phyloP scores from a whole-genome alignment of 768 basidiomycete species.

The Obba rivulosa region DNA sequence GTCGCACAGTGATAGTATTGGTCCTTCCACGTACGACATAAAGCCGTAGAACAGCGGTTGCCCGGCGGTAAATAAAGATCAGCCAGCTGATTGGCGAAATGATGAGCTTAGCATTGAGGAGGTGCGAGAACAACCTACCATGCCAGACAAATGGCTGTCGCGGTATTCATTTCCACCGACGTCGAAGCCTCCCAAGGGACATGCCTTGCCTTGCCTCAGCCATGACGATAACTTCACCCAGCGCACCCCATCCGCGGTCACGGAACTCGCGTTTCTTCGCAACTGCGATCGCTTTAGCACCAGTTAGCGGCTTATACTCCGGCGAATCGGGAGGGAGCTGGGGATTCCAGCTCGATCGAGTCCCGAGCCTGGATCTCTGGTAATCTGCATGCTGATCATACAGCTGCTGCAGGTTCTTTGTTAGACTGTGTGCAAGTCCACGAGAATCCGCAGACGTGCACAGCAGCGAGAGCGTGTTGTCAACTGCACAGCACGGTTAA shows the following conservation, averaged over 20 bases:
- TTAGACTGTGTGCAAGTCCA: conserved; percentile 55
- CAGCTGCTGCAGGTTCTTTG: conserved; percentile 47
- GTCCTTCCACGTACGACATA: no score
- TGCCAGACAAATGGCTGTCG: no score
- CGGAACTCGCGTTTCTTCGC: conserved; percentile 24
- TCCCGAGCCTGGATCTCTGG: conserved; percentile 5
- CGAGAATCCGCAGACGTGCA: conserved; percentile 57
- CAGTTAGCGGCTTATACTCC: conserved; percentile 2
- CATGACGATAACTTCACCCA: conserved; percentile 52
- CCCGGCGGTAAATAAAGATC: no score
- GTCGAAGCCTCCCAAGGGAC: conserved; percentile 41
- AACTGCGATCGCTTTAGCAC: no score
- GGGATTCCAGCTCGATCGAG: conserved; percentile 15
- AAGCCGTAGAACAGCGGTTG: no score
- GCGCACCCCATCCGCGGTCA: conserved; percentile 37
- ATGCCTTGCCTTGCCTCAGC: conserved; percentile 51
- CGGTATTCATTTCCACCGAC: no score
- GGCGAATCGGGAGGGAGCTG: conserved; percentile 6
- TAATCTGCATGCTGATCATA: conserved; percentile 24
- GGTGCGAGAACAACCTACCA: no score
- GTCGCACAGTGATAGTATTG: no score
- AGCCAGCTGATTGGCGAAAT: no score
- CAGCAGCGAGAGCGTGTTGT: conserved; percentile 58
- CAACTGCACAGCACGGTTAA: conserved; percentile 39
- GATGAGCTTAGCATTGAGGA: no score